Base-by-base conservation (phyloP, 1,139 yeast genomes). In the Hyphopichia wangnamkhiaoensis region DNA sequence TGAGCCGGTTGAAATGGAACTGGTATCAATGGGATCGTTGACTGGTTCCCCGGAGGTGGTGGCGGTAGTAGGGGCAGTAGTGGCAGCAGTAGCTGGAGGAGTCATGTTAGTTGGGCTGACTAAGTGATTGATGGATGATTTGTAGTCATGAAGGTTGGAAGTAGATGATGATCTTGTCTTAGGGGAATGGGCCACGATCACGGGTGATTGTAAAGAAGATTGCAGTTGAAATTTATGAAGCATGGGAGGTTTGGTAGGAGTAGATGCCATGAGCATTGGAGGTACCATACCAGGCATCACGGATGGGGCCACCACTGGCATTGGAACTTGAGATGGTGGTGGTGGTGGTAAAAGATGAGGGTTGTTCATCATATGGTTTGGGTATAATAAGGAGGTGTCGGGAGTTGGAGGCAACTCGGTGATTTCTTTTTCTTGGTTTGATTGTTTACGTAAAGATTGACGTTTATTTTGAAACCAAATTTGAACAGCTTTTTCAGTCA, bases 381-480 rank as follows among this genome's bases (percentile, higher is more conserved):
- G 8, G 15, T 14, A 16, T 18, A 15, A 25, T 24, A 15, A 26
- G 29, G 37, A 31, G 7, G 34, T 17, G 16, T 35, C 38, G 9
- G 74, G 69, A 19, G 71, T 66, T 14, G 75, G 71, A 24, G 74
- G 76, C 46, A 71, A 63, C 42, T 65, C 75, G 3, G 74, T 68
- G 35, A 72, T 58, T 52, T 73, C 79, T 50, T 59, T 67, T 46
- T 73, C 77, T 35, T 53, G 45, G 39, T 54, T 59, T 42, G 59
- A 56, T 47, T 67, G 76, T 52, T 80, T 82, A 49, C 94, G 80
- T 48, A 82, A 65, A 32, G 90, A 78, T 66, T 93, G 98, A 62
- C 98, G 81, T 61, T 82, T 86, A 64, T 93, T 93, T 65, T 93
- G 98, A 65, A 93, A 93, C 98, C 98, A 93, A 48, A 93, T 89